phyloP scores from a whole-genome alignment of 495 filamentous ascomycete species.

The Amphirosellinia nigrospora region DNA sequence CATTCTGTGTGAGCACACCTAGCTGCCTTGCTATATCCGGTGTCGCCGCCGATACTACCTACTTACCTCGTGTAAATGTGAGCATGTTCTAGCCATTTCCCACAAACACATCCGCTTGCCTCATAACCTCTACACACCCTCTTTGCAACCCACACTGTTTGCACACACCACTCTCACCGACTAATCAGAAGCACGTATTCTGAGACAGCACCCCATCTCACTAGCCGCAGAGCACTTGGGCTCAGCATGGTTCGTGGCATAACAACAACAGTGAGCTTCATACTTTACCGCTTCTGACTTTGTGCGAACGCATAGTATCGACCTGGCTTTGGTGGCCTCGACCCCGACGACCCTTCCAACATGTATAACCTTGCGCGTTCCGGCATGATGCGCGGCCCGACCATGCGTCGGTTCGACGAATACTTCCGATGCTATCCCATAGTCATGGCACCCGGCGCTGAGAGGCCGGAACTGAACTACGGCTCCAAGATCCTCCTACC shows the following conservation, averaged over 20 bases:
- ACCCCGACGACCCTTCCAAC: constrained; percentile 63
- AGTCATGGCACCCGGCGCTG: constrained; percentile 90
- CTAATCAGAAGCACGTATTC: constrained; percentile 9
- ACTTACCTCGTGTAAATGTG: too few species aligned
- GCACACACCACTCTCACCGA: background rate
- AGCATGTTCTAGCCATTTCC: background rate
- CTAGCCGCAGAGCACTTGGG: background rate
- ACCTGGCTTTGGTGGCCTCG: constrained; percentile 51
- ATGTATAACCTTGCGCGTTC: constrained; percentile 52
- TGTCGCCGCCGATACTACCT: background rate
- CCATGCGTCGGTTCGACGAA: constrained; percentile 81
- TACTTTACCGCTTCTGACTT: constrained; percentile 13
- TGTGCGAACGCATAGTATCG: constrained; percentile 33
- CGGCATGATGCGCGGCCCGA: constrained; percentile 43
- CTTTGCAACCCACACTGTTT: background rate
- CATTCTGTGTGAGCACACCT: constrained; percentile 25
- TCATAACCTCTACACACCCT: background rate
- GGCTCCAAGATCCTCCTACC: constrained; percentile 98
- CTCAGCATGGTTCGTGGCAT: constrained; percentile 23
- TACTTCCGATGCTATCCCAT: constrained; percentile 96
- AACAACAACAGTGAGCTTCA: background rate
- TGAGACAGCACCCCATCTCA: constrained; percentile 21
- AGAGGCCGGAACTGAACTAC: constrained; percentile 89
- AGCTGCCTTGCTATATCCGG: constrained; percentile 19
- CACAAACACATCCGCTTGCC: background rate